These are phyloP conservation scores for Cystobasidium slooffiae DNA, from an alignment of 1,284 basidiomycete genomes.

Conservation along the genomic window DNA sequence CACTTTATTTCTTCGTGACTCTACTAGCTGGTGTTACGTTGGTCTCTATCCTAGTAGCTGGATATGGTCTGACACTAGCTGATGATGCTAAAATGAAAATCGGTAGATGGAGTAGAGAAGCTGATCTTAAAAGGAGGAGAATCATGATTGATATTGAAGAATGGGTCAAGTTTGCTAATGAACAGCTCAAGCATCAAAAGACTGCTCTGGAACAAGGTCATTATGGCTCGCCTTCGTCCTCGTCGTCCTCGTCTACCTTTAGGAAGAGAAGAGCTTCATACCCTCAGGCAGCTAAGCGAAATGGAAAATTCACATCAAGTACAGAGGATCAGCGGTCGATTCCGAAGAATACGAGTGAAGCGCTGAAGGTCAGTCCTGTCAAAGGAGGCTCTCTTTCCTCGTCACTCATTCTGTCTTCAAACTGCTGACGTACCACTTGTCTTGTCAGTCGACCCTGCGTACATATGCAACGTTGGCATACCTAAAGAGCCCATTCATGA, in stretches of 20 bases:
- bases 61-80: conserved; percentile 29
- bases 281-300: background rate
- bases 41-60: conserved; percentile 9
- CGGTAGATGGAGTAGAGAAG: conserved; percentile 5
- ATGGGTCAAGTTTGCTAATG: conserved; percentile 10
- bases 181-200: conserved; percentile 7
- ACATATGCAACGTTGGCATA: no score
- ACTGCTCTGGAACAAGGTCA: conserved; percentile 11
- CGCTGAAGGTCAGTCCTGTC: background rate
- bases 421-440: no score
- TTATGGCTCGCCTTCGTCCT: background rate
- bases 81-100: conserved; percentile 19
- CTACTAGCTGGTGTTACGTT: conserved; percentile 16
- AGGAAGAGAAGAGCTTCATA: conserved; percentile 5
- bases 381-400: no score
- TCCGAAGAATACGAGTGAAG: background rate
- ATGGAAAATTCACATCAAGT: background rate
- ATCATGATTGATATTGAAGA: conserved; percentile 9
- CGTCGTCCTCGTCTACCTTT: background rate
- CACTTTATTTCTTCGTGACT: conserved; percentile 21
- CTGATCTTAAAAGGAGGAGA: conserved; percentile 7
- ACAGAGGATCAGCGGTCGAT: background rate
- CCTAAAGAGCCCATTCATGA: no score
- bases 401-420: no score
- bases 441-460: no score